These are phyloP conservation scores for Petunia axillaris DNA, from an alignment of 257 asterid species.

Conservation along the genomic window DNA sequence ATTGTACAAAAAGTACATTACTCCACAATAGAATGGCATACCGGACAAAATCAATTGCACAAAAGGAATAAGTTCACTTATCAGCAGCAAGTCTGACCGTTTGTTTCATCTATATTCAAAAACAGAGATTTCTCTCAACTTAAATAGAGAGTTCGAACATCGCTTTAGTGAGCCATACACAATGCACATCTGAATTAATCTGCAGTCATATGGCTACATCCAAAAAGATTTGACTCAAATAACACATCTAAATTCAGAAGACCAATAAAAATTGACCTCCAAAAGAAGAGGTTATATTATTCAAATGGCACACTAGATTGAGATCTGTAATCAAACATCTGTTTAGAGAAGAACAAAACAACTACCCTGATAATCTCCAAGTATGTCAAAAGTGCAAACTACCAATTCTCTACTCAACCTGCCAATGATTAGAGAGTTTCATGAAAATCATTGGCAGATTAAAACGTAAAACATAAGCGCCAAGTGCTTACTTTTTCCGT, in stretches of 20 bases:
- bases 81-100: too few species aligned
- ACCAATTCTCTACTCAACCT: background rate
- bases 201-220: too few species aligned
- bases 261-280: background rate
- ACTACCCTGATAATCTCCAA: background rate
- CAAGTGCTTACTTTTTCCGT: background rate
- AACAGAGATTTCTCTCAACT: too few species aligned
- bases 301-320: slow-evolving; percentile 20
- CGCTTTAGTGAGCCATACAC: too few species aligned
- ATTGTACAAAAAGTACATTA: too few species aligned
- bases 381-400: background rate
- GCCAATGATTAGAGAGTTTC: background rate
- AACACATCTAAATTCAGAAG: background rate
- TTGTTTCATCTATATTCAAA: too few species aligned
- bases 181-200: too few species aligned
- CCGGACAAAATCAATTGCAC: too few species aligned
- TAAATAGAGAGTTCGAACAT: too few species aligned
- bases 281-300: slow-evolving; percentile 1
- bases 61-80: too few species aligned
- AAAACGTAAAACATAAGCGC: background rate
- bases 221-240: background rate
- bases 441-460: background rate
- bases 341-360: background rate
- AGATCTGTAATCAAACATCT: slow-evolving; percentile 1
- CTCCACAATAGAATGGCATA: too few species aligned